Percentiles rank a stretch among this genome's conserved stretches.
phyloP scores from a whole-genome alignment of 257 asterid species.

The Nicotiana noctiflora region DNA sequence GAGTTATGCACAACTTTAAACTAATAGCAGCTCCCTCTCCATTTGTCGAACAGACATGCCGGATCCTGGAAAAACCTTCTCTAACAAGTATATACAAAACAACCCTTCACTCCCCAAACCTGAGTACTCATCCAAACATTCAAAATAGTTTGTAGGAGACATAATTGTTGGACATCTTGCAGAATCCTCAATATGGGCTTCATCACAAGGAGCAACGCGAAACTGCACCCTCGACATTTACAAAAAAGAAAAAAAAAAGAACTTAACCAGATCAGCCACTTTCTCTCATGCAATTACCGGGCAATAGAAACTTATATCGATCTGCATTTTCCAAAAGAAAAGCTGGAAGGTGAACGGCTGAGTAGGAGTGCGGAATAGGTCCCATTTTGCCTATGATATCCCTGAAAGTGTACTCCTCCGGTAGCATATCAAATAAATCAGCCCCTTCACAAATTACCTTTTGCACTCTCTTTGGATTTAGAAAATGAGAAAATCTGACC shows the following conservation, averaged over 20 bases:
- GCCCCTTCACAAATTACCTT: conserved; percentile 69
- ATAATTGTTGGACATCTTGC: conserved; percentile 21
- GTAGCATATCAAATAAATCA: conserved; percentile 79
- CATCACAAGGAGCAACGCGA: conserved; percentile 21
- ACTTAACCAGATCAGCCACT: conserved; percentile 38
- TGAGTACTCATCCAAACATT: conserved; percentile 25
- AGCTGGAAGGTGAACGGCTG: conserved; percentile 79
- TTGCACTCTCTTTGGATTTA: conserved; percentile 68
- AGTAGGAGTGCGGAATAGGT: conserved; percentile 66
- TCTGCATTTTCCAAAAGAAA: conserved; percentile 72
- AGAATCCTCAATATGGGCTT: conserved; percentile 18
- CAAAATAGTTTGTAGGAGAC: conserved; percentile 39
- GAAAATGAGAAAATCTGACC: conserved; percentile 62
- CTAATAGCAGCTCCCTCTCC: conserved; percentile 10
- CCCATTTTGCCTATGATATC: conserved; percentile 86
- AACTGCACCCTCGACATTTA: conserved; percentile 37
- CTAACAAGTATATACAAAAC: conserved; percentile 28
- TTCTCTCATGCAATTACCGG: conserved; percentile 73
- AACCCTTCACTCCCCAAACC: not conserved
- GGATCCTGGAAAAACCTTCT: conserved; percentile 21
- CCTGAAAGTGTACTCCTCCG: conserved; percentile 75
- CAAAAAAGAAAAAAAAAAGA: conserved; percentile 16
- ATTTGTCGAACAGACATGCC: conserved; percentile 5
- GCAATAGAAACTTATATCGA: conserved; percentile 53
- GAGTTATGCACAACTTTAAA: conserved; percentile 11